Percentiles rank a stretch among this genome's conserved stretches.
Evolutionary conservation across 495 filamentous ascomycete genomes (phyloP).

Genomic region (Paragyromitra xinjiangensis): DNA sequence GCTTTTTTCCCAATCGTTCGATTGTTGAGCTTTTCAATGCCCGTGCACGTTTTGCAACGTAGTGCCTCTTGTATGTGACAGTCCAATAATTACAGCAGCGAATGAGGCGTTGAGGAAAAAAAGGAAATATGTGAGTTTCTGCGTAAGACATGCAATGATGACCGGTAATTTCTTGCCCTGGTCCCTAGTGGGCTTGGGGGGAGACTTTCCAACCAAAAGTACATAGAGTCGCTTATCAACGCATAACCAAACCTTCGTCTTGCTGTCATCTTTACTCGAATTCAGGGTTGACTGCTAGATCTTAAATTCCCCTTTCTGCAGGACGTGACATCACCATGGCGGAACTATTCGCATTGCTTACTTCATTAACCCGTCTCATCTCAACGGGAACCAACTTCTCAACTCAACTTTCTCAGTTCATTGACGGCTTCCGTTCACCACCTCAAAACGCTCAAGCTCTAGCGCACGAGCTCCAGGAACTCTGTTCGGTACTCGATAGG

Average conservation of each 20-base stretch:
- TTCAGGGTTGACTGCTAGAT: not conserved
- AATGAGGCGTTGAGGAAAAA: not conserved
- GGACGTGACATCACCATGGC: slow-evolving; percentile 2
- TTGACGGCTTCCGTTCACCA: slow-evolving; percentile 8
- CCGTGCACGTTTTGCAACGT: slow-evolving; percentile 1
- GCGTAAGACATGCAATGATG: not conserved
- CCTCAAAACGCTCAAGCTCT: slow-evolving; percentile 4
- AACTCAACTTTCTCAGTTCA: slow-evolving; percentile 11
- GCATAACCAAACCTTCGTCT: not conserved
- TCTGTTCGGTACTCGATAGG: slow-evolving; percentile 15
- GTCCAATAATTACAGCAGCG: not conserved
- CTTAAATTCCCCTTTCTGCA: not conserved
- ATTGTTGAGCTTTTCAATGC: not conserved
- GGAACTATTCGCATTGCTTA: slow-evolving; percentile 11
- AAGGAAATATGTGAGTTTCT: not conserved
- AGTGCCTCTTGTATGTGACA: slow-evolving; percentile 1
- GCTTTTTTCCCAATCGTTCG: slow-evolving; percentile 16
- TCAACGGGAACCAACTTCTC: slow-evolving; percentile 5
- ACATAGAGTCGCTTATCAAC: not conserved
- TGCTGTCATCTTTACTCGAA: not conserved
- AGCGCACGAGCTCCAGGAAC: slow-evolving; percentile 21
- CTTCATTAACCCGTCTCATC: slow-evolving; percentile 19
- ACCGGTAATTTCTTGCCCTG: slow-evolving; percentile 1
- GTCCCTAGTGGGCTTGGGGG: not conserved
- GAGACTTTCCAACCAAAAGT: not conserved